phyloP scores from a whole-genome alignment of 2,329 filamentous ascomycete species.

The Sporothrix schenckii region DNA sequence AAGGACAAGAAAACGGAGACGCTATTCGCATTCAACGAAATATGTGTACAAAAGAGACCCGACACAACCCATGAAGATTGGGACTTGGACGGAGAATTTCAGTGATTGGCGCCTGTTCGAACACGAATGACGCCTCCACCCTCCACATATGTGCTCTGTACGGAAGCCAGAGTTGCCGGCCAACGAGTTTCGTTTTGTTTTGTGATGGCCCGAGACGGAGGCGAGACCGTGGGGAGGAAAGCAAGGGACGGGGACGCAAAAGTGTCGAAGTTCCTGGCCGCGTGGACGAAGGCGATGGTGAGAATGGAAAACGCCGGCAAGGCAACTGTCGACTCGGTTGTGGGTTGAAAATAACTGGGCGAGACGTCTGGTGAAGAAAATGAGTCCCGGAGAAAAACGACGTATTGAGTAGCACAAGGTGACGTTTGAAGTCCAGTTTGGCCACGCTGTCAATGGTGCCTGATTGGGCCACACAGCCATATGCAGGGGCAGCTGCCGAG shows the following conservation, averaged over 20 bases:
- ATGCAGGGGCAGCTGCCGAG: slow-evolving; percentile 33
- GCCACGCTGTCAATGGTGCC: not conserved
- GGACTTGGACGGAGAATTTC: slow-evolving; percentile 8
- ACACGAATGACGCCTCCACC: slow-evolving; percentile 1
- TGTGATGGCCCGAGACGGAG: slow-evolving; percentile 24
- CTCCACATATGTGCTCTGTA: not conserved
- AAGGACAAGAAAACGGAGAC: not conserved
- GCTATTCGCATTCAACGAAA: no score
- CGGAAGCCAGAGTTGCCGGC: slow-evolving; percentile 23
- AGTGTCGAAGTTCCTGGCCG: not conserved
- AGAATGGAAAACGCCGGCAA: not conserved
- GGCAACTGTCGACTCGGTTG: no score
- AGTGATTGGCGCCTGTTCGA: not conserved
- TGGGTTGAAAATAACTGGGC: no score
- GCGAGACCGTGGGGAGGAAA: slow-evolving; percentile 15
- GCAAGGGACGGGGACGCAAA: not conserved
- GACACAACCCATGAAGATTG: no score
- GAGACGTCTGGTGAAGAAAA: no score
- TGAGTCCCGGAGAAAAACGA: not conserved
- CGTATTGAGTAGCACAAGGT: not conserved
- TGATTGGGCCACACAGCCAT: slow-evolving; percentile 32
- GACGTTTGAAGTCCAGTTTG: slow-evolving; percentile 29
- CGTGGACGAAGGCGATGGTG: not conserved
- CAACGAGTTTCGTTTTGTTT: slow-evolving; percentile 23
- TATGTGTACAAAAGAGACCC: not conserved